These are phyloP conservation scores for Verticillium tricorpus DNA, from an alignment of 2,329 filamentous ascomycete genomes.

Conservation along the genomic window DNA sequence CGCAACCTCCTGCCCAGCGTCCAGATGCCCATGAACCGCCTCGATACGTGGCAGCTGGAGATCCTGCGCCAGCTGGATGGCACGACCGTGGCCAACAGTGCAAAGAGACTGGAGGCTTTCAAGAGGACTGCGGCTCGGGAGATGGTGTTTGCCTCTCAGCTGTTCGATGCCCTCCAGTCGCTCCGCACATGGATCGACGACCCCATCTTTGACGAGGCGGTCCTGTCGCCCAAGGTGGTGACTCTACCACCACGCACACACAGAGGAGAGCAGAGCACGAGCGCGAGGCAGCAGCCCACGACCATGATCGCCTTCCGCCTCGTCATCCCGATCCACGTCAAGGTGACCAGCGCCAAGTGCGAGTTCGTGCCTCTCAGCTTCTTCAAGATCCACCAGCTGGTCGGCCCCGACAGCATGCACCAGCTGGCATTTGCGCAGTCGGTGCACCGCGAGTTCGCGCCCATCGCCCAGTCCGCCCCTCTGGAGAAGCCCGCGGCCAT, in stretches of 20 bases:
- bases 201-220: conserved; percentile 39
- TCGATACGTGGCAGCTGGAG: conserved; percentile 52
- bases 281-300: conserved; percentile 15
- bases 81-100: conserved; percentile 32
- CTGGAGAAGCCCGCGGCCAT: conserved; percentile 12
- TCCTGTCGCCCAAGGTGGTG: conserved; percentile 37
- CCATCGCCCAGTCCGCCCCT: conserved; percentile 32
- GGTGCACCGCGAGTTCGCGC: conserved; percentile 57
- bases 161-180: conserved; percentile 37
- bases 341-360: conserved; percentile 44
- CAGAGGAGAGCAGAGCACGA: conserved; percentile 12
- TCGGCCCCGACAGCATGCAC: conserved; percentile 48
- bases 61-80: conserved; percentile 48
- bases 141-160: conserved; percentile 37
- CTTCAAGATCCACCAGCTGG: conserved; percentile 63
- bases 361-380: conserved; percentile 59
- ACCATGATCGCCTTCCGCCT: conserved; percentile 53
- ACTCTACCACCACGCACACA: conserved; percentile 27
- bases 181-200: conserved; percentile 39
- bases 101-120: conserved; percentile 31
- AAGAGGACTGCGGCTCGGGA: conserved; percentile 33
- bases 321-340: conserved; percentile 57
- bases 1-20: conserved; percentile 58
- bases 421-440: conserved; percentile 56
- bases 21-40: conserved; percentile 44